phyloP scores from a whole-genome alignment of 2,329 filamentous ascomycete genomes.

The Cladosporium velox region DNA sequence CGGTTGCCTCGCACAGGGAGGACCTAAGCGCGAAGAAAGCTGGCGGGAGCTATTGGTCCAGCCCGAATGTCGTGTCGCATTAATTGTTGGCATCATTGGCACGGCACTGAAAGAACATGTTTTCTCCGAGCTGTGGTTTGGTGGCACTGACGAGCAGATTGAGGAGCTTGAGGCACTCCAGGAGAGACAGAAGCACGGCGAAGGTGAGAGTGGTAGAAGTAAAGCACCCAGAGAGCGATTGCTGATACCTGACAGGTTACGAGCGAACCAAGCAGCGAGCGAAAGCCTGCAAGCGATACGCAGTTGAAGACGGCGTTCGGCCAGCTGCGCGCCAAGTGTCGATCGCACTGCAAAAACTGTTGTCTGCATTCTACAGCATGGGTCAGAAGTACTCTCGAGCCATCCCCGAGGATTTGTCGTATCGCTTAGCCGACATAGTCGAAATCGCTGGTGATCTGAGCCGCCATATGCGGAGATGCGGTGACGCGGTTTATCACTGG shows the following conservation, averaged over 20 bases:
- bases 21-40: constrained; percentile 25
- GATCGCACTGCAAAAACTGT: not conserved
- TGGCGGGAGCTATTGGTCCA: constrained; percentile 32
- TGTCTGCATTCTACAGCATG: constrained; percentile 1
- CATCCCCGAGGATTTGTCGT: not conserved
- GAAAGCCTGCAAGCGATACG: constrained; percentile 1
- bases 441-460: constrained; percentile 26
- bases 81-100: constrained; percentile 34
- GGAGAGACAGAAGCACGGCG: constrained; percentile 41
- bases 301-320: not conserved
- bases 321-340: not conserved
- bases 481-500: constrained; percentile 35
- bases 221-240: constrained; percentile 14
- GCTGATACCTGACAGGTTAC: constrained; percentile 30
- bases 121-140: constrained; percentile 35
- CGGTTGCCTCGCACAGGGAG: constrained; percentile 37
- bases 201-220: constrained; percentile 36
- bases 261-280: constrained; percentile 30
- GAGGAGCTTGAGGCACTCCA: constrained; percentile 41
- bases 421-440: constrained; percentile 26
- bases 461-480: constrained; percentile 28
- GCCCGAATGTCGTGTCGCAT: constrained; percentile 24
- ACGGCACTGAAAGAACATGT: constrained; percentile 36
- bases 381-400: not conserved
- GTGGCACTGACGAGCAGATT: constrained; percentile 24